Evolutionary conservation across 805 yeast species (phyloP).

Genomic region (Vanderwaltozyma tropicalis): DNA sequence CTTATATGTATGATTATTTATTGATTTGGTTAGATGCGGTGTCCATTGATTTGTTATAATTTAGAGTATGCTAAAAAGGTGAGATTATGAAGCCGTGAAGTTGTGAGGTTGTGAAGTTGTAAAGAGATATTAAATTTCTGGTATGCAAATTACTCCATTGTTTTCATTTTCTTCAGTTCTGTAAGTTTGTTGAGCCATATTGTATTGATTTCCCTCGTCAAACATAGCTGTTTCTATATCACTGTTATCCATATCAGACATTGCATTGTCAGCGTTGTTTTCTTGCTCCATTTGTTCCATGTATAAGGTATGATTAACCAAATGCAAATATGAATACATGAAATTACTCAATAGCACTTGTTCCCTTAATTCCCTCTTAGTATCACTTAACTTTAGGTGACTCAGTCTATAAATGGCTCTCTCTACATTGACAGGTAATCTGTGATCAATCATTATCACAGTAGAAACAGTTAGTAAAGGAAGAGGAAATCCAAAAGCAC

Average conservation of each 20-base stretch:
- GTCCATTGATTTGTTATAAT: too few relatives aligned
- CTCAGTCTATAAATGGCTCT: constrained; percentile 89
- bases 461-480: constrained; percentile 75
- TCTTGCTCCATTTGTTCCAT: constrained; percentile 39
- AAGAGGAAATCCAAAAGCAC: constrained; percentile 80
- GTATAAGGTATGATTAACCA: constrained; percentile 84
- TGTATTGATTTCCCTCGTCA: neutral
- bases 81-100: neutral
- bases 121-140: constrained; percentile 8
- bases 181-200: neutral
- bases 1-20: too few relatives aligned
- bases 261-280: neutral
- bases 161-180: constrained; percentile 11
- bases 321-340: constrained; percentile 92
- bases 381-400: constrained; percentile 88
- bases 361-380: constrained; percentile 80
- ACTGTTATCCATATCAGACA: constrained; percentile 1
- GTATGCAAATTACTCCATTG: constrained; percentile 21
- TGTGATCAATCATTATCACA: constrained; percentile 66
- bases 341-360: constrained; percentile 90
- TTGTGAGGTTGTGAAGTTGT: neutral
- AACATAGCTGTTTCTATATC: neutral
- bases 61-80: neutral
- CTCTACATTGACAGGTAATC: constrained; percentile 92
- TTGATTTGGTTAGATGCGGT: too few relatives aligned